Conservation (phyloP, 2,329 filamentous ascomycete genomes). For the Fonsecaea erecta region DNA sequence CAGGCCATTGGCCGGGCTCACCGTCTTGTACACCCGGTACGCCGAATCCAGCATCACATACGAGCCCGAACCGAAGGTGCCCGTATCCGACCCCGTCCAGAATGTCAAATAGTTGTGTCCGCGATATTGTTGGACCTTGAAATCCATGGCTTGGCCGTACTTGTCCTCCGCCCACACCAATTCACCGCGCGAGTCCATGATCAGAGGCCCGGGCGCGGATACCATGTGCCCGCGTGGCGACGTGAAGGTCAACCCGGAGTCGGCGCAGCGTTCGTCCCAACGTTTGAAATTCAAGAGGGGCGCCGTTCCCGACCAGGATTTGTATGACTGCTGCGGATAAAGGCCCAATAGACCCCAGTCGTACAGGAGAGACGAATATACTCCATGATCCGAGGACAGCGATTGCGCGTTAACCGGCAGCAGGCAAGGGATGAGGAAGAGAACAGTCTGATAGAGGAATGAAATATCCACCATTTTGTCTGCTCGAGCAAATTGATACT, state of each 20-base stretch:
- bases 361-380: background rate
- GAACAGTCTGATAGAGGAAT: background rate
- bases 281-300: slow-evolving; percentile 38
- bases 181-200: slow-evolving; percentile 51
- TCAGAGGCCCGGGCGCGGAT: slow-evolving; percentile 47
- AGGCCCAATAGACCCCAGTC: slow-evolving; percentile 25
- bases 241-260: slow-evolving; percentile 47
- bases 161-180: slow-evolving; percentile 51
- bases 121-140: slow-evolving; percentile 51
- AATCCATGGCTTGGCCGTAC: slow-evolving; percentile 50
- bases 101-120: slow-evolving; percentile 54
- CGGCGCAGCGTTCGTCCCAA: slow-evolving; percentile 44
- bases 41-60: slow-evolving; percentile 49
- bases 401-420: background rate
- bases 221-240: slow-evolving; percentile 46
- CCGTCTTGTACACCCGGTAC: slow-evolving; percentile 8
- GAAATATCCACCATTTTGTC: background rate
- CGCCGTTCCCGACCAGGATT: slow-evolving; percentile 19
- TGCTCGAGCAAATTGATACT: background rate
- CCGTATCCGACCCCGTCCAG: slow-evolving; percentile 53
- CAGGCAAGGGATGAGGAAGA: background rate
- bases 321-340: slow-evolving; percentile 18
- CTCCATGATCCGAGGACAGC: background rate
- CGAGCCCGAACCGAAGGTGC: slow-evolving; percentile 53
- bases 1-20: slow-evolving; percentile 4